Evolutionary conservation across 108 stramenopile genomes (phyloP).

Genomic region (Aurantiochytrium sp.): DNA sequence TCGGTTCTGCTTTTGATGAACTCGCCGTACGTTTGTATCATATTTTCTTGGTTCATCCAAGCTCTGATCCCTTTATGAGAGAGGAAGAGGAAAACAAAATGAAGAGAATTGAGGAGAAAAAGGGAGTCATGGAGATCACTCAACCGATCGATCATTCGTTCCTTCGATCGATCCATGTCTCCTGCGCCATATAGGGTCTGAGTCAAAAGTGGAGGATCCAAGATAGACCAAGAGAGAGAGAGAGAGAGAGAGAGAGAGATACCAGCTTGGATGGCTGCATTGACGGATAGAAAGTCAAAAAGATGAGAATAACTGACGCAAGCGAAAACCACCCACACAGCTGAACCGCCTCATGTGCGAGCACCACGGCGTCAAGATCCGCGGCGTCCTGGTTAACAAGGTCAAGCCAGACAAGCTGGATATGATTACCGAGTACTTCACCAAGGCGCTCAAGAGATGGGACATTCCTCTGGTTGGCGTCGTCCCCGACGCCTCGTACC

Average conservation of each 20-base stretch:
- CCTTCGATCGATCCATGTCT: too few relatives aligned
- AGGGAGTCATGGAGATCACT: too few relatives aligned
- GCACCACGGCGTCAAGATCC: conserved; percentile 68
- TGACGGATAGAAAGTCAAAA: too few relatives aligned
- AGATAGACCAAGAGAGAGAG: too few relatives aligned
- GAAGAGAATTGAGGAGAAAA: too few relatives aligned
- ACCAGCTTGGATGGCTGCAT: too few relatives aligned
- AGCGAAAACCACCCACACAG: conserved; percentile 1
- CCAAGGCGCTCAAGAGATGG: conserved; percentile 57
- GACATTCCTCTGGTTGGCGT: conserved; percentile 82
- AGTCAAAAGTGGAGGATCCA: too few relatives aligned
- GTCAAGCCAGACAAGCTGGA: conserved; percentile 81
- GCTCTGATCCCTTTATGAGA: too few relatives aligned
- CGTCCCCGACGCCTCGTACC: conserved; percentile 78
- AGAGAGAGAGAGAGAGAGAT: too few relatives aligned
- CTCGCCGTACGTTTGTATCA: conserved; percentile 32
- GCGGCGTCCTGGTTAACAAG: conserved; percentile 89
- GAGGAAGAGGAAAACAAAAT: not conserved
- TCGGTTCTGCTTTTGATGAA: conserved; percentile 87
- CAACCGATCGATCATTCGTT: too few relatives aligned
- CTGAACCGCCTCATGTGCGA: conserved; percentile 79
- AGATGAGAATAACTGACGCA: too few relatives aligned
- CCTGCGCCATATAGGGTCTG: too few relatives aligned
- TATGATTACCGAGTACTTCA: conserved; percentile 49
- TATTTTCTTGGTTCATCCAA: not conserved